Conservation (phyloP, 1,284 basidiomycete species). For the Puccinia novopanici region DNA sequence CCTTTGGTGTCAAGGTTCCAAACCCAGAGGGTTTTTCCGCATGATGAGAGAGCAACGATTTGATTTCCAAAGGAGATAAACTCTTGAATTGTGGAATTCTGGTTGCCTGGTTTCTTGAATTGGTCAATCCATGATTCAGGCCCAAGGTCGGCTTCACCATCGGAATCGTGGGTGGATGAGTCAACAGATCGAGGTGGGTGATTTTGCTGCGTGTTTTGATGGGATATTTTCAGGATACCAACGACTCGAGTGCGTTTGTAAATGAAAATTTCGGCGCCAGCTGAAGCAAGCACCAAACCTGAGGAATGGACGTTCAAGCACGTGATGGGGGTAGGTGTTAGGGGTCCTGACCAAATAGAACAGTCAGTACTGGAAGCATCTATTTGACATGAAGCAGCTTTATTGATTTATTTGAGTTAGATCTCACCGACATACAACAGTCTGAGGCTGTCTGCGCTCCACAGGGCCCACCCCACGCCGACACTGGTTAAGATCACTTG, state of each 20-base stretch:
- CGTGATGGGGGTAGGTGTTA: slow-evolving; percentile 44
- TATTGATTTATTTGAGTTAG: not conserved
- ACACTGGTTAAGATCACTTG: slow-evolving; percentile 75
- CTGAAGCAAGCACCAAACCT: slow-evolving; percentile 44
- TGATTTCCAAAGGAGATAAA: slow-evolving; percentile 57
- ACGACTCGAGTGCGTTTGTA: slow-evolving; percentile 37
- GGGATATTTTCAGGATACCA: slow-evolving; percentile 12
- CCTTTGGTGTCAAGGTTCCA: slow-evolving; percentile 74
- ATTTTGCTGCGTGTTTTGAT: not conserved
- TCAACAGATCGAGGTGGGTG: not conserved
- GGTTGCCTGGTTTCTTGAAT: slow-evolving; percentile 8
- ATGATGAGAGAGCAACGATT: slow-evolving; percentile 64
- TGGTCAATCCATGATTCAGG: slow-evolving; percentile 30
- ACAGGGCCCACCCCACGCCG: slow-evolving; percentile 89
- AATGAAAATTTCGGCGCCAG: slow-evolving; percentile 26
- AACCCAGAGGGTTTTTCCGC: slow-evolving; percentile 75
- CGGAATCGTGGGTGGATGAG: not conserved
- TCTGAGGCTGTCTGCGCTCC: slow-evolving; percentile 91
- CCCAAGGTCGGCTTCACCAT: slow-evolving; percentile 3
- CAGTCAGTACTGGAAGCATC: not conserved
- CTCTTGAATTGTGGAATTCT: slow-evolving; percentile 28
- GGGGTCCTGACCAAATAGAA: slow-evolving; percentile 23
- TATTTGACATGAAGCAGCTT: not conserved
- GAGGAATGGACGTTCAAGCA: slow-evolving; percentile 36
- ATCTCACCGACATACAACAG: slow-evolving; percentile 85